Evolutionary conservation across 2,329 filamentous ascomycete species (phyloP), one percentile per base, ranked within the genome.

Genomic region (Fusarium sp.): DNA sequence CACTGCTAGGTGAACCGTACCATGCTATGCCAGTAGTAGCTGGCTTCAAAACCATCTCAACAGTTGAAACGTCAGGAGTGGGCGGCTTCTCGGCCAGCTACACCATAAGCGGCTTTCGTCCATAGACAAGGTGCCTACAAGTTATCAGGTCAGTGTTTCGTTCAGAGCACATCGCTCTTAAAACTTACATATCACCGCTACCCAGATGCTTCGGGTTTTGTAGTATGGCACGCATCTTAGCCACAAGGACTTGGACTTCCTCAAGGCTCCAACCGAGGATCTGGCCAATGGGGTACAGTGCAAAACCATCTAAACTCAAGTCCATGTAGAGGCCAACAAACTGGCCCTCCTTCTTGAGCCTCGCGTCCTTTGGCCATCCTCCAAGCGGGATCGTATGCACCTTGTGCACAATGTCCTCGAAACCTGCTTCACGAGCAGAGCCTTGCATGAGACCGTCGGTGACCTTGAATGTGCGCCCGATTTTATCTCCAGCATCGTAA

Each of bases 311-410:
- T 8, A 65, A 12, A 31, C 62, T 65, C 8, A 65, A 7, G n/a
- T 65, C 62, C 62, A 65, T 62, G 21, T 65, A 65, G 15, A 70
- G 26, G 6, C 58, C 58, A 11, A 67, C 63, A 23, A 60, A 69
- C 7, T 67, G 41, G 3, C 63, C 68, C 5, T 54, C 31, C 12
- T 41, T 35, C 42, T 67, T 69, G 12, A 61, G 63, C 15, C 29
- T 47, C 50, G 55, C 28, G n/a, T 70, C 63, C 15, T 57, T 69
- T 7, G 66, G 63, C 68, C 68, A 69, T 8, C 56, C 58, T 10
- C 58, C 54, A 5, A 57, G 44, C 1, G 63, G 66, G 12, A 70
- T 47, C 1, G 49, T 62, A 11, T 56, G 41, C 1, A 57, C 42
- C 5, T 61, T 67, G 3, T 67, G 57, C 3, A 39, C 24, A 6